Base-by-base conservation (phyloP, 805 yeast genomes). In the Cyberlindnera japonica region DNA sequence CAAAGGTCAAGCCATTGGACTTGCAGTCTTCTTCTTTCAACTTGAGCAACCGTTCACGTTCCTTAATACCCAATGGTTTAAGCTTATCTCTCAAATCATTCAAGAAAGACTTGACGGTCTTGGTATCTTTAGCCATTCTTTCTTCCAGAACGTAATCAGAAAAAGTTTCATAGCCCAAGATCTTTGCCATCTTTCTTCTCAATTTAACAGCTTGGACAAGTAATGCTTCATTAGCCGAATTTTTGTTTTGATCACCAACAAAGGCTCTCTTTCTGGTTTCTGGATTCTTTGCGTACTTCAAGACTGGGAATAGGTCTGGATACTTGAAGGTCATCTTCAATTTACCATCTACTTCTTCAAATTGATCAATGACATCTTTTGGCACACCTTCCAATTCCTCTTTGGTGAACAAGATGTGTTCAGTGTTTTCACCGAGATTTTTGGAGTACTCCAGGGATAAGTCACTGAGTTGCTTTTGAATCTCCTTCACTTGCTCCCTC, bases 351-450 rank as follows among this genome's bases (percentile, higher is more conserved):
- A 62, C 63, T 25, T 64, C 63, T 39, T 73, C 82, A 53, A 79
- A 81, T 54, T 74, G 83, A 15, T 69, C 71, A 49, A 83, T 50
- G 3, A 76, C 76, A 42, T 76, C 77, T 28, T 72, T 70, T 3
- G 95, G 90, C 31, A 87, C 83, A 28, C 95, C 95, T 9, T 69
- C 74, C 31, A 87, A 68, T 56, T 87, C 81, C 38, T 80, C 81
- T 42, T 59, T 62, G 27, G 88, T 72, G 60, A 85, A 84, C 19
- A 69, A 47, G 23, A 82, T 52, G 51, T 55, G 76, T 24, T 77
- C 90, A 14, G 74, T 74, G 54, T 83, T 87, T 59, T 82, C 91
- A 42, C 83, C 87, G 42, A 79, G 64, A 56, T 83, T 83, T 51
- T 79, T 81, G 28, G 76, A 64, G 59, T 75, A 87, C 49, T 74